Evolutionary conservation across 352 stramenopile genomes (phyloP).

Genomic region (Globisporangium spinosum): DNA sequence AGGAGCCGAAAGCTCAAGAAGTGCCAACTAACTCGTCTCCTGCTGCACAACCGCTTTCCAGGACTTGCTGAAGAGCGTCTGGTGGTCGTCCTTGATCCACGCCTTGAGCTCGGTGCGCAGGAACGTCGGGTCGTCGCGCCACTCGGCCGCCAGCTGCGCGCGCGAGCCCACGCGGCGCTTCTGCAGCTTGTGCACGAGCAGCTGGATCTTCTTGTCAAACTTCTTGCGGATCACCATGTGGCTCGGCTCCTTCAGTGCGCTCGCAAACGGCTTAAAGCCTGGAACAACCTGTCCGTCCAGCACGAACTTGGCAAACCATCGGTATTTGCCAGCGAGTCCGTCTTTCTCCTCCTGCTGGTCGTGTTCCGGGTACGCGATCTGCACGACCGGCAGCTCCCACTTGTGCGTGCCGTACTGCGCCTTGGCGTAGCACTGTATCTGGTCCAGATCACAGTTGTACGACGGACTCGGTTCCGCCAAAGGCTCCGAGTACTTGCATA

Average conservation of each 20-base stretch:
- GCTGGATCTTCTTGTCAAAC: constrained; percentile 85
- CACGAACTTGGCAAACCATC: constrained; percentile 85
- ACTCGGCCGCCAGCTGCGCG: constrained; percentile 35
- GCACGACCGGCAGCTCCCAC: constrained; percentile 57
- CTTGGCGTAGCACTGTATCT: constrained; percentile 79
- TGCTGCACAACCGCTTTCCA: constrained; percentile 35
- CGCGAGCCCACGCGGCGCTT: constrained; percentile 39
- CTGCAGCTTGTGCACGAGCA: constrained; percentile 68
- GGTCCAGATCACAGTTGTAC: constrained; percentile 51
- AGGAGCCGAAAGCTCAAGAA: not conserved
- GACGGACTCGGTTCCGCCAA: constrained; percentile 58
- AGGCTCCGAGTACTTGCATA: constrained; percentile 66
- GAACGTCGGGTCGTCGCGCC: constrained; percentile 44
- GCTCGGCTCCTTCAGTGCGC: constrained; percentile 91
- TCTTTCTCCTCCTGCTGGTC: constrained; percentile 31
- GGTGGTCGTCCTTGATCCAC: constrained; percentile 61
- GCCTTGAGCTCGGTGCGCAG: constrained; percentile 45
- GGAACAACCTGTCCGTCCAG: constrained; percentile 63
- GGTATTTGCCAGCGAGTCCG: constrained; percentile 45
- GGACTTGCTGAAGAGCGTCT: constrained; percentile 38
- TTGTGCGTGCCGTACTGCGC: constrained; percentile 69
- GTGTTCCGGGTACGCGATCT: constrained; percentile 49
- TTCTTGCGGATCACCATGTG: constrained; percentile 87
- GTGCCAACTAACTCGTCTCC: constrained; percentile 3
- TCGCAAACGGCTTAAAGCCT: constrained; percentile 80